phyloP scores from a whole-genome alignment of 768 basidiomycete genomes.

The Panus rudis region DNA sequence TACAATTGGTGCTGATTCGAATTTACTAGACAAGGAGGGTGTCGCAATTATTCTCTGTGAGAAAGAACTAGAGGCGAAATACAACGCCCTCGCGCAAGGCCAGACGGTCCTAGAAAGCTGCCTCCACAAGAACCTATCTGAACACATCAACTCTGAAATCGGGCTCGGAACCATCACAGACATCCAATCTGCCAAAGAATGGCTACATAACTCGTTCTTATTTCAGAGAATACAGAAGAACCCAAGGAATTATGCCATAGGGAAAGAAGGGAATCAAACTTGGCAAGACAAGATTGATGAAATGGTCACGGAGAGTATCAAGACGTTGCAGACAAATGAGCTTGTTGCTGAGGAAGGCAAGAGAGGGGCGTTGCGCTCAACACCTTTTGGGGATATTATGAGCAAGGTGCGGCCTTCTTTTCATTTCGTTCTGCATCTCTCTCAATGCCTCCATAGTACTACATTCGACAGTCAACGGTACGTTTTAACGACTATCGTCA shows the following conservation, averaged over 20 bases:
- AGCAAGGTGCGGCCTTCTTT: conserved; percentile 53
- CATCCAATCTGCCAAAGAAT: conserved; percentile 63
- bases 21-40: conserved; percentile 64
- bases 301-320: conserved; percentile 62
- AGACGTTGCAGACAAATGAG: conserved; percentile 50
- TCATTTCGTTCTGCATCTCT: not conserved
- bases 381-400: conserved; percentile 82
- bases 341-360: conserved; percentile 41
- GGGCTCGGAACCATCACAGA: conserved; percentile 76
- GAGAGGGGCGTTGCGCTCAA: conserved; percentile 46
- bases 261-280: conserved; percentile 45
- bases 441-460: conserved; percentile 42
- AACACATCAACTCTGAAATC: conserved; percentile 94
- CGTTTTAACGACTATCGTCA: conserved; percentile 10
- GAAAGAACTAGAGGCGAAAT: conserved; percentile 61
- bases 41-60: conserved; percentile 82
- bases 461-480: conserved; percentile 67
- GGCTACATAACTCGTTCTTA: conserved; percentile 83
- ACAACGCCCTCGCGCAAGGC: conserved; percentile 60
- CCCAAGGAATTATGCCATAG: conserved; percentile 65
- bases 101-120: conserved; percentile 78
- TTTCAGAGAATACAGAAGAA: conserved; percentile 84
- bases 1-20: not conserved
- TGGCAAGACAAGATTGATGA: conserved; percentile 72
- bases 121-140: conserved; percentile 74